phyloP scores from a whole-genome alignment of 345 rosid genomes.

The Gossypium raimondii region DNA sequence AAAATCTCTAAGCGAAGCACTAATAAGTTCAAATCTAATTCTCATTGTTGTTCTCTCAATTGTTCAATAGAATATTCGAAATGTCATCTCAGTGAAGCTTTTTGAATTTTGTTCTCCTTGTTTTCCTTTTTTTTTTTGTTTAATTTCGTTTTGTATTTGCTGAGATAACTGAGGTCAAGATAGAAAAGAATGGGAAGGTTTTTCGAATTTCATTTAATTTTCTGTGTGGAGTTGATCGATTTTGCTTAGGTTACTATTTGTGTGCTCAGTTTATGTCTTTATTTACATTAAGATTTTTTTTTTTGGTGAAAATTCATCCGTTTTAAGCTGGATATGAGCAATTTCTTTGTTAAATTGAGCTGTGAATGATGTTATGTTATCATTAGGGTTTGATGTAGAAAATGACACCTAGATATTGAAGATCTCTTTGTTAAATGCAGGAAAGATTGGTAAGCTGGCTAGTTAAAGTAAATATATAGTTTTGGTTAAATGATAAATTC shows the following conservation, averaged over 20 bases:
- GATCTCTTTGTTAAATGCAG: background rate
- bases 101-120: background rate
- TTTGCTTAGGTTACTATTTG: background rate
- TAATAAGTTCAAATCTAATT: constrained; percentile 3
- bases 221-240: background rate
- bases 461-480: background rate
- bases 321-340: background rate
- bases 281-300: background rate
- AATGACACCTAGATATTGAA: background rate
- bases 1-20: background rate
- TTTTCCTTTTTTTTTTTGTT: background rate
- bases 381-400: background rate
- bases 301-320: background rate
- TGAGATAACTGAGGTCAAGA: constrained; percentile 2
- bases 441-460: background rate
- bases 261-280: background rate
- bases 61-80: background rate
- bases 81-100: constrained; percentile 8
- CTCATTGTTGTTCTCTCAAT: background rate
- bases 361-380: background rate
- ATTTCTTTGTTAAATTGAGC: background rate
- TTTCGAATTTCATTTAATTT: background rate
- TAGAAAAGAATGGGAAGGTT: background rate
- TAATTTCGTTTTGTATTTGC: constrained; percentile 1
- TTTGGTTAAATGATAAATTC: background rate